Evolutionary conservation across 805 yeast genomes (phyloP).

Genomic region (Saccharomycopsis capsularis): DNA sequence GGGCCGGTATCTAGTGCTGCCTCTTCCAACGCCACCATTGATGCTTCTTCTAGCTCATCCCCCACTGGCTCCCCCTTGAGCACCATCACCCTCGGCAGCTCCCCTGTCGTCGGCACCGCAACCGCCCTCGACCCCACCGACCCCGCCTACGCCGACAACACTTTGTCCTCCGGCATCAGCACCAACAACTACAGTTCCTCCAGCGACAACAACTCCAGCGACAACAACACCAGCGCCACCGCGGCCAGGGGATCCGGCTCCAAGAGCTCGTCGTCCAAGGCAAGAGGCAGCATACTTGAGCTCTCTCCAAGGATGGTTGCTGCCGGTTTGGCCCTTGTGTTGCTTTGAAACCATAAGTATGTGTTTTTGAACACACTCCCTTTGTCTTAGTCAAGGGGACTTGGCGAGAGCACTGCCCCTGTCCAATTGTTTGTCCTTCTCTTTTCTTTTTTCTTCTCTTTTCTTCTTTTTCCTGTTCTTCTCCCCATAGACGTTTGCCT

Average conservation of each 20-base stretch:
- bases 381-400: no score
- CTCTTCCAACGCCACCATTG: not conserved
- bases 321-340: constrained; percentile 12
- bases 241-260: not conserved
- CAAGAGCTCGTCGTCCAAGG: not conserved
- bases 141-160: not conserved
- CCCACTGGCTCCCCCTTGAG: not conserved
- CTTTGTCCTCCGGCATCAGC: not conserved
- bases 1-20: constrained; percentile 1
- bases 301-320: constrained; percentile 4
- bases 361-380: no score
- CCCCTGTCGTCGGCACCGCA: no score
- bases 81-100: not conserved
- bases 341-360: no score
- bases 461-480: no score
- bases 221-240: not conserved
- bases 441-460: not conserved
- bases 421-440: not conserved
- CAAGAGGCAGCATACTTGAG: not conserved
- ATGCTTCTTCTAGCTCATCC: not conserved
- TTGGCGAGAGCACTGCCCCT: not conserved
- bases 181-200: not conserved
- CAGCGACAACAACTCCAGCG: no score
- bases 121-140: not conserved
- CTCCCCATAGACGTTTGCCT: no score